Conservation (phyloP, 1,284 basidiomycete species). For the Agaricales sp. region DNA sequence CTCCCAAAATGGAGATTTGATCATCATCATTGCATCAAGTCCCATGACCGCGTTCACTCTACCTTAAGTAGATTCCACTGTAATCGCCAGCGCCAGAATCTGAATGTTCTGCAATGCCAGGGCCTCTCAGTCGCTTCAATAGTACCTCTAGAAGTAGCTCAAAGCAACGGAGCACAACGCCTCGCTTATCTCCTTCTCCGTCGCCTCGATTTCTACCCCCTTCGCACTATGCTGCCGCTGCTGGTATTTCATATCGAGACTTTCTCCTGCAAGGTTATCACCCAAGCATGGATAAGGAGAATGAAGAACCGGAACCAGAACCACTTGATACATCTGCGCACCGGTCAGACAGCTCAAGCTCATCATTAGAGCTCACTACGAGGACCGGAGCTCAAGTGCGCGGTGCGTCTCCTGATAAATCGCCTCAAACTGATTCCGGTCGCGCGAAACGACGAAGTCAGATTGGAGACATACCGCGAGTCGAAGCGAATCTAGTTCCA, state of each 20-base stretch:
- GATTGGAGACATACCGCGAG: constrained; percentile 38
- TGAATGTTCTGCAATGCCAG: not conserved
- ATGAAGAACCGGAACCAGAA: constrained; percentile 11
- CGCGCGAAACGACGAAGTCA: constrained; percentile 30
- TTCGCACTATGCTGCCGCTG: constrained; percentile 56
- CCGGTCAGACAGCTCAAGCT: constrained; percentile 17
- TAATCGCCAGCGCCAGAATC: too few relatives aligned
- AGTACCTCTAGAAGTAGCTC: not conserved
- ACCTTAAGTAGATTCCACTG: too few relatives aligned
- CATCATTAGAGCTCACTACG: constrained; percentile 20
- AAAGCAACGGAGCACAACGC: not conserved
- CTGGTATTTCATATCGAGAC: constrained; percentile 19
- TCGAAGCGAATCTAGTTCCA: constrained; percentile 56
- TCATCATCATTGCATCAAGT: too few relatives aligned
- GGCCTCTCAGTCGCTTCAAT: not conserved
- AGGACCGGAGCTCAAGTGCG: constrained; percentile 10
- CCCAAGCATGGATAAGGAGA: constrained; percentile 4
- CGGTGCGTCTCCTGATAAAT: constrained; percentile 10
- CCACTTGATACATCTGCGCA: constrained; percentile 17
- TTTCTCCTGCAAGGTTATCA: not conserved
- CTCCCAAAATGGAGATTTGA: too few relatives aligned
- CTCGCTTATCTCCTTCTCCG: not conserved
- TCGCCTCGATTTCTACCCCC: constrained; percentile 42
- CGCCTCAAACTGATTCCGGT: constrained; percentile 13
- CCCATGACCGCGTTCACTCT: too few relatives aligned